These are phyloP conservation scores for Dillenia turbinata DNA, from an alignment of 164 flowering plant genomes.

Conservation along the genomic window DNA sequence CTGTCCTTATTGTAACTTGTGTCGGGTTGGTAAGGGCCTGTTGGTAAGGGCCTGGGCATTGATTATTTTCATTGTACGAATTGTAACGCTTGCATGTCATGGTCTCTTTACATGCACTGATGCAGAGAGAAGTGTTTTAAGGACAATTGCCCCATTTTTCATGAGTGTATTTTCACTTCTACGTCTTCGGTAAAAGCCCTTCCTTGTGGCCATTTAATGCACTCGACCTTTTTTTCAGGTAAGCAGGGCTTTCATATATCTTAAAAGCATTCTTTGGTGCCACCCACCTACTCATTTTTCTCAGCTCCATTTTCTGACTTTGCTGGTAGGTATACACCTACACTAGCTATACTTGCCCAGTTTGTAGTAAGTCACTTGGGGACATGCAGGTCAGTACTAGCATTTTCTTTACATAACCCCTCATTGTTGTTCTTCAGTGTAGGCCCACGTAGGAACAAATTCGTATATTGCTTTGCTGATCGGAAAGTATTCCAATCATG, in stretches of 20 bases:
- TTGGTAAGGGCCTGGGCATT: constrained; percentile 86
- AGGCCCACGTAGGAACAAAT: background rate
- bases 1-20: constrained; percentile 92
- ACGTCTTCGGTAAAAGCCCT: constrained; percentile 72
- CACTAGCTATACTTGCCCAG: constrained; percentile 75
- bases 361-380: constrained; percentile 89
- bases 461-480: background rate
- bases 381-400: constrained; percentile 80
- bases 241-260: background rate
- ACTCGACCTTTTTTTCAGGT: constrained; percentile 88
- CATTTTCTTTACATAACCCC: background rate
- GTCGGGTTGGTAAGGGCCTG: constrained; percentile 88
- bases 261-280: too few species aligned
- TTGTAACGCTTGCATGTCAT: constrained; percentile 91
- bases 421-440: background rate
- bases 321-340: constrained; percentile 68
- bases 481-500: background rate
- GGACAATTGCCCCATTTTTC: constrained; percentile 91
- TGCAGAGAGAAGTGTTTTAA: constrained; percentile 80
- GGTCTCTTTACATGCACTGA: constrained; percentile 48
- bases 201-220: constrained; percentile 95
- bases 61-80: constrained; percentile 95
- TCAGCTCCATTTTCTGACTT: constrained; percentile 6
- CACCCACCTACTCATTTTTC: too few species aligned
- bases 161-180: constrained; percentile 81